These are phyloP conservation scores for Citropsis articulata DNA, from an alignment of 345 rosid genomes.

Conservation along the genomic window DNA sequence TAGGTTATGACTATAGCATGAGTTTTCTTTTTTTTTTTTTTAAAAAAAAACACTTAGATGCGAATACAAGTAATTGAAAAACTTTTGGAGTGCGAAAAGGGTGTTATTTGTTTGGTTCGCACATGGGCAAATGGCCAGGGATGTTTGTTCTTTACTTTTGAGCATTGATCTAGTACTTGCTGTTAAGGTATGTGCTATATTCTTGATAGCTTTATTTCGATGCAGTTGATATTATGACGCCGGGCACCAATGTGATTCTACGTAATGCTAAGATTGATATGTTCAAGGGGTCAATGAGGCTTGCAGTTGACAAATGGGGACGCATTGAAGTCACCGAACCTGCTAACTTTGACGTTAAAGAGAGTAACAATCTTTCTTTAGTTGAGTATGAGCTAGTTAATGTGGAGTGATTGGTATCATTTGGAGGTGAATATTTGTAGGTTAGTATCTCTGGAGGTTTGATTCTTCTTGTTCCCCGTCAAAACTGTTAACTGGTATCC, in stretches of 20 bases:
- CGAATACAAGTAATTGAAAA: too few relatives aligned
- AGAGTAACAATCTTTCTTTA: conserved; percentile 78
- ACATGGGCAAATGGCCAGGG: too few relatives aligned
- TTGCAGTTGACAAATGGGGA: conserved; percentile 98
- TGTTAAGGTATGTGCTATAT: not conserved
- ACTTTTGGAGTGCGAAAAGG: not conserved
- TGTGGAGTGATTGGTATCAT: conserved; percentile 43
- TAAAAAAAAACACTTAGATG: too few relatives aligned
- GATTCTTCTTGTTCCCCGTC: conserved; percentile 24
- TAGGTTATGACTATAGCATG: not conserved
- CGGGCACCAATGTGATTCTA: conserved; percentile 64
- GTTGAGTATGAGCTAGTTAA: conserved; percentile 88
- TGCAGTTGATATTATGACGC: conserved; percentile 74
- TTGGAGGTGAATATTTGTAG: conserved; percentile 32
- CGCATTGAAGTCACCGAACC: conserved; percentile 78
- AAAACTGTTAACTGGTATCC: conserved; percentile 14
- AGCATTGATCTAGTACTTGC: not conserved
- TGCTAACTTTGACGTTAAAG: conserved; percentile 53
- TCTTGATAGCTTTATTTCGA: not conserved
- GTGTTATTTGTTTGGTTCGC: not conserved
- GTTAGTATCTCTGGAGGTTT: conserved; percentile 8
- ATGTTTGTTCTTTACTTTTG: too few relatives aligned
- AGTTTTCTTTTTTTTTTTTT: too few relatives aligned
- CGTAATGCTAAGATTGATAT: conserved; percentile 93
- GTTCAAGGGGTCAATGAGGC: conserved; percentile 99